Conservation (phyloP, 768 basidiomycete species). For the Mycena galopus region DNA sequence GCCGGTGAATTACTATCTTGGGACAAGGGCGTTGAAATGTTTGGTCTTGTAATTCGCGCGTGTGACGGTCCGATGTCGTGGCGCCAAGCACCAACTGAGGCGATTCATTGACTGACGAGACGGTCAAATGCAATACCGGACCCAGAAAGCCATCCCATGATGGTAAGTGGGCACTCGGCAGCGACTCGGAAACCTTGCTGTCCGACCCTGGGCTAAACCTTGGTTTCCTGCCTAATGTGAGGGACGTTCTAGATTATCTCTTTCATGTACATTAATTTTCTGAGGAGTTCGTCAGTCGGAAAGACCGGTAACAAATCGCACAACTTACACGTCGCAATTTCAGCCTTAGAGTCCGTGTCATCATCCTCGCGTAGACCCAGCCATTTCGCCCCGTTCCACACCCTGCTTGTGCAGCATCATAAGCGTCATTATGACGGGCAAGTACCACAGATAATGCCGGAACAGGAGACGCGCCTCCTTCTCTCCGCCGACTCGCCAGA, state of each 20-base stretch:
- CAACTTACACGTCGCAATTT: not conserved
- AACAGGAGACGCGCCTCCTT: slow-evolving; percentile 84
- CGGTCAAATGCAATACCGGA: no score
- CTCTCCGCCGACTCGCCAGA: slow-evolving; percentile 80
- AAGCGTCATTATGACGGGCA: slow-evolving; percentile 89
- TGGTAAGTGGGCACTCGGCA: no score
- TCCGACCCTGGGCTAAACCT: no score
- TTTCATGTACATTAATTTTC: not conserved
- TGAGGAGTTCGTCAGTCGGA: not conserved
- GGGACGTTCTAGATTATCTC: not conserved
- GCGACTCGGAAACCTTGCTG: no score
- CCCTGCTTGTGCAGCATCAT: slow-evolving; percentile 97
- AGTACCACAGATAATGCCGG: slow-evolving; percentile 88
- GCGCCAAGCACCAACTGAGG: no score
- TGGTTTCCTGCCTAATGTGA: not conserved
- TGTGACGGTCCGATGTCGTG: no score
- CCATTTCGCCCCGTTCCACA: slow-evolving; percentile 81
- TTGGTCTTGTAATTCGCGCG: no score
- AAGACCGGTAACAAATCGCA: not conserved
- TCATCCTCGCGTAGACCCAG: slow-evolving; percentile 54
- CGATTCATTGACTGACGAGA: no score
- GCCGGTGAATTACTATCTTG: no score
- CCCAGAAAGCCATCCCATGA: no score
- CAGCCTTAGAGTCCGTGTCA: not conserved
- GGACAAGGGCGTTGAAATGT: no score